Percentiles rank a stretch among this genome's conserved stretches.
Evolutionary conservation across 306 rosid species (phyloP).

Genomic region (Canavalia ensiformis): DNA sequence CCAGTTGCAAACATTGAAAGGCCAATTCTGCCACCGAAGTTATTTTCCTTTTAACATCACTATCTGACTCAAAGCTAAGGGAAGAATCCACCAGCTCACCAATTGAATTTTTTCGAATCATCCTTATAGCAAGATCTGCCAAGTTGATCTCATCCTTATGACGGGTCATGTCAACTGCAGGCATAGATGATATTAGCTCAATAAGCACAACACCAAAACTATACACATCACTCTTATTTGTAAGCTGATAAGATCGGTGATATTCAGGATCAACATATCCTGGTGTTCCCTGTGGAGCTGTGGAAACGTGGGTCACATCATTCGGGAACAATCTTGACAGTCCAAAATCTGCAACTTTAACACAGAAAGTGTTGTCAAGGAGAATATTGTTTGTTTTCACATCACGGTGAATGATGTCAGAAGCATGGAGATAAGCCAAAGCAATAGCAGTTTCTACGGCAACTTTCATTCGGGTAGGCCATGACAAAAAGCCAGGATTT

Average conservation of each 20-base stretch:
- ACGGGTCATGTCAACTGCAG: constrained; percentile 70
- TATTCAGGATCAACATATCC: constrained; percentile 80
- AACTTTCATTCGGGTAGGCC: constrained; percentile 62
- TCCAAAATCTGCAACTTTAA: constrained; percentile 84
- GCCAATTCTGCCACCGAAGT: constrained; percentile 66
- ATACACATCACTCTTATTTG: constrained; percentile 80
- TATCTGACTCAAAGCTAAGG: constrained; percentile 60
- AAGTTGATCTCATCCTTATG: constrained; percentile 67
- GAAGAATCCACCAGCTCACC: constrained; percentile 63
- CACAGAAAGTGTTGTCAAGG: constrained; percentile 57
- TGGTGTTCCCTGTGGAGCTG: constrained; percentile 76
- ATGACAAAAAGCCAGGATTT: constrained; percentile 42
- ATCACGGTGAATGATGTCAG: constrained; percentile 70
- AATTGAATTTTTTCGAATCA: constrained; percentile 55
- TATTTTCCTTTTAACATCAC: constrained; percentile 54
- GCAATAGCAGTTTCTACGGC: constrained; percentile 74
- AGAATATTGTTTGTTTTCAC: constrained; percentile 78
- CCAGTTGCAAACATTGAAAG: constrained; percentile 68
- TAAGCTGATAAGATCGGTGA: constrained; percentile 69
- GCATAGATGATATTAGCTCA: constrained; percentile 74
- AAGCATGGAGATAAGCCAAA: constrained; percentile 76
- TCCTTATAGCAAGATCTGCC: constrained; percentile 61
- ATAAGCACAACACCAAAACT: constrained; percentile 76
- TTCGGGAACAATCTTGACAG: constrained; percentile 65
- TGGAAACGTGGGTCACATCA: constrained; percentile 72